These are phyloP conservation scores for Ramularia endophylla DNA, from an alignment of 2,329 filamentous ascomycete genomes.

Conservation along the genomic window DNA sequence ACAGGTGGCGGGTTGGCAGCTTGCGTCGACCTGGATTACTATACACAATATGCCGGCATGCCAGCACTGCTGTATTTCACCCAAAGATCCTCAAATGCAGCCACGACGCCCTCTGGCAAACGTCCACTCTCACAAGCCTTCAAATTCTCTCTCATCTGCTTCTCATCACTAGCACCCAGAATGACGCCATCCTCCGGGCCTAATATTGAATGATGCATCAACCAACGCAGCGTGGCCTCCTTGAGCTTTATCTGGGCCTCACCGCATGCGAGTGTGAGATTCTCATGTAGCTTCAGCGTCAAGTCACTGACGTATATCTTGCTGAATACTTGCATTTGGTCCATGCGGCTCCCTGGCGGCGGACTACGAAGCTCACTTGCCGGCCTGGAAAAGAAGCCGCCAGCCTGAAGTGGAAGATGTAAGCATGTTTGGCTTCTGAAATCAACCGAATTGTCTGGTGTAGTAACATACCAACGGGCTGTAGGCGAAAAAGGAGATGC, in stretches of 20 bases:
- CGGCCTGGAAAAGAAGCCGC: conserved; percentile 36
- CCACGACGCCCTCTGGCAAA: conserved; percentile 21
- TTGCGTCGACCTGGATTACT: too few relatives aligned
- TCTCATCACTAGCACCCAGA: conserved; percentile 31
- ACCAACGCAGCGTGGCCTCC: conserved; percentile 43
- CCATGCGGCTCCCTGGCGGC: conserved; percentile 20
- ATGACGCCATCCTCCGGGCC: conserved; percentile 34
- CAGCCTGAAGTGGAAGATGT: conserved; percentile 17
- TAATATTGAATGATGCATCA: conserved; percentile 40
- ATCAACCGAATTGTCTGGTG: too few relatives aligned
- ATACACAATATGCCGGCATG: conserved; percentile 14
- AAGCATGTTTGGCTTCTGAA: too few relatives aligned
- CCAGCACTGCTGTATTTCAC: conserved; percentile 13
- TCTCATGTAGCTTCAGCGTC: conserved; percentile 40
- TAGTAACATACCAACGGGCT: conserved; percentile 14
- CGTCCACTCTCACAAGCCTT: conserved; percentile 22
- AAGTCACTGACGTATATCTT: conserved; percentile 38
- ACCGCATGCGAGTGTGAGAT: conserved; percentile 29
- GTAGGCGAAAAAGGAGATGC: conserved; percentile 42
- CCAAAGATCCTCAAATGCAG: conserved; percentile 20
- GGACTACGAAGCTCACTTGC: conserved; percentile 31
- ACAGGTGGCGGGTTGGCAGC: background rate
- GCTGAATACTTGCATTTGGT: conserved; percentile 30
- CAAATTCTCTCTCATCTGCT: conserved; percentile 30
- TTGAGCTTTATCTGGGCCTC: conserved; percentile 37